Evolutionary conservation across 352 stramenopile species (phyloP).

Genomic region (Globisporangium perplexum): DNA sequence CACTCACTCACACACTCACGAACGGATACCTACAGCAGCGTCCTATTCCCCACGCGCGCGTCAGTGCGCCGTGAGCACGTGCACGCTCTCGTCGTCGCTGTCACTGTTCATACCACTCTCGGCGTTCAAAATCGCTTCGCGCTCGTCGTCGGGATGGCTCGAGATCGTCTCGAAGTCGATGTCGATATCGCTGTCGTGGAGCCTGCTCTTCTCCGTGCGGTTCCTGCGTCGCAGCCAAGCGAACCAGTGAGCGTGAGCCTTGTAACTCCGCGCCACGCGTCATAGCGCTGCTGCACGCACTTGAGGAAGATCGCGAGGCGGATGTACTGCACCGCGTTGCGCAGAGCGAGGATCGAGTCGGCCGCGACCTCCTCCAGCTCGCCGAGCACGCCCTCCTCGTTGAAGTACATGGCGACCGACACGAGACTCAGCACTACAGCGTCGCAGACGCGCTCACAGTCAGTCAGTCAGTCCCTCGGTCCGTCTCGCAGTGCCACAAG

Average conservation of each 20-base stretch:
- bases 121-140: conserved; percentile 45
- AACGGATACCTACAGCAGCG: not conserved
- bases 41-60: not conserved
- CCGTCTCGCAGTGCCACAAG: no score
- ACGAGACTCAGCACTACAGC: conserved; percentile 65
- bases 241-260: not conserved
- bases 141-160: conserved; percentile 30
- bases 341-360: conserved; percentile 68
- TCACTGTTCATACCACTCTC: conserved; percentile 33
- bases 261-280: not conserved
- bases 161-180: conserved; percentile 56
- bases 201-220: conserved; percentile 35
- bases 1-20: not conserved
- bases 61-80: conserved; percentile 15
- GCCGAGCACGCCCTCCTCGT: conserved; percentile 70
- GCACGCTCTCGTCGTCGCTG: conserved; percentile 19
- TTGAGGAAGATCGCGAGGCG: conserved; percentile 83
- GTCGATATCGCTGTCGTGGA: conserved; percentile 57
- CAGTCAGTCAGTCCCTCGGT: no score
- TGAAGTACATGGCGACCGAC: conserved; percentile 80
- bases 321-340: conserved; percentile 77
- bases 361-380: conserved; percentile 81
- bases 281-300: conserved; percentile 15
- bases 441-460: not conserved
- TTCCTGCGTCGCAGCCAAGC: conserved; percentile 24